Evolutionary conservation across 129 eudicot species (phyloP).

Genomic region (sunflower (Helianthus annuus)): DNA sequence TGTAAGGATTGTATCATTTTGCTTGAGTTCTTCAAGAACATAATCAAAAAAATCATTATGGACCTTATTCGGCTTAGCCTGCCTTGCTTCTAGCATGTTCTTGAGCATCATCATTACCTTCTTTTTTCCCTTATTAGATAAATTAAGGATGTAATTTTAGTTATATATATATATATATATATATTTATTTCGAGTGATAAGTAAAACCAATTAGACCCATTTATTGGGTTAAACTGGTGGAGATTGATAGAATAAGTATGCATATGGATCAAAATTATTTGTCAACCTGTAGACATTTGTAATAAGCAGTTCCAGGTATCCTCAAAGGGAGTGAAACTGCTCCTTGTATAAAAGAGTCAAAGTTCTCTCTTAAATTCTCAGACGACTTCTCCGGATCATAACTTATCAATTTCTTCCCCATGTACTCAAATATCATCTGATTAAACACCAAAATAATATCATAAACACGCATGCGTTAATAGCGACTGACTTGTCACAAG

Average conservation of each 20-base stretch:
- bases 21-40: constrained; percentile 71
- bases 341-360: constrained; percentile 81
- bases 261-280: too few species aligned
- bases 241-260: neutral
- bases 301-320: constrained; percentile 96
- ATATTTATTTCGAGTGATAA: too few species aligned
- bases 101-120: constrained; percentile 80
- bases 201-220: too few species aligned
- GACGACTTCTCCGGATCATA: constrained; percentile 66
- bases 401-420: constrained; percentile 84
- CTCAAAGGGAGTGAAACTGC: constrained; percentile 80
- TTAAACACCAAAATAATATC: neutral
- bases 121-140: constrained; percentile 55
- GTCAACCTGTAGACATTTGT: constrained; percentile 79
- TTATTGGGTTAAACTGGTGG: too few species aligned
- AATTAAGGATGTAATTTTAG: too few species aligned
- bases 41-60: constrained; percentile 73
- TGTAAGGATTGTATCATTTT: constrained; percentile 67
- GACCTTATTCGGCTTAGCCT: constrained; percentile 59
- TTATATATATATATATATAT: too few species aligned
- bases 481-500: neutral
- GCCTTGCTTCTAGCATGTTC: constrained; percentile 75
- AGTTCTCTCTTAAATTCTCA: constrained; percentile 74
- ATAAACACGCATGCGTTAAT: neutral
- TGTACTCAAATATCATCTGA: constrained; percentile 91